Percentiles rank a stretch among this genome's conserved stretches.
These are phyloP conservation scores for Lepiota brunneoincarnata DNA, from an alignment of 768 basidiomycete species.

Conservation along the genomic window DNA sequence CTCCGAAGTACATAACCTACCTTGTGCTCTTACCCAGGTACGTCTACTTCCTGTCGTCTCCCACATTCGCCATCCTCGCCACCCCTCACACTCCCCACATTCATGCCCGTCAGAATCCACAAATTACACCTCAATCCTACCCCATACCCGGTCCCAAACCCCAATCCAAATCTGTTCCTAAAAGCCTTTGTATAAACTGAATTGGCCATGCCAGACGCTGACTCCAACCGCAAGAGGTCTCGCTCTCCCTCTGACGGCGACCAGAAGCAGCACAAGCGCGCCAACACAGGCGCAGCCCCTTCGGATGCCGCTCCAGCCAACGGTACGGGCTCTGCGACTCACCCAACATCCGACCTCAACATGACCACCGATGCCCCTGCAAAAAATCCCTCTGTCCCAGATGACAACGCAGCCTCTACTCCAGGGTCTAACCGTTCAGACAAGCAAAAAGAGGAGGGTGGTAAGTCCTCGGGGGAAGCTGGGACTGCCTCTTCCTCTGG, in stretches of 20 bases:
- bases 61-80: constrained; percentile 48
- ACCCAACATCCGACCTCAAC: constrained; percentile 53
- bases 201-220: constrained; percentile 84
- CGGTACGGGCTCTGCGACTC: constrained; percentile 43
- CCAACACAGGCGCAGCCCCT: constrained; percentile 73
- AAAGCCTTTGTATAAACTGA: constrained; percentile 39
- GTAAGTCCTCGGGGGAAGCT: constrained; percentile 30
- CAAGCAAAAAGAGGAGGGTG: constrained; percentile 39
- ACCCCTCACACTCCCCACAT: constrained; percentile 56
- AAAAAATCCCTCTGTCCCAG: constrained; percentile 30
- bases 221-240: constrained; percentile 81
- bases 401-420: constrained; percentile 61
- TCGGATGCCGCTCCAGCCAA: constrained; percentile 61
- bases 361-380: constrained; percentile 61
- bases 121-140: constrained; percentile 27
- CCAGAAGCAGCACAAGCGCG: constrained; percentile 78
- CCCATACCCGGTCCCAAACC: constrained; percentile 38
- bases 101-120: constrained; percentile 50
- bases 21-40: constrained; percentile 22
- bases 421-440: constrained; percentile 34
- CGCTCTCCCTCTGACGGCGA: constrained; percentile 84
- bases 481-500: constrained; percentile 41
- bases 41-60: constrained; percentile 20
- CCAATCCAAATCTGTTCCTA: constrained; percentile 30
- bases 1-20: background rate